Base-by-base conservation (phyloP, 176 grass and related monocot genomes). In the Phoenix roebelenii region DNA sequence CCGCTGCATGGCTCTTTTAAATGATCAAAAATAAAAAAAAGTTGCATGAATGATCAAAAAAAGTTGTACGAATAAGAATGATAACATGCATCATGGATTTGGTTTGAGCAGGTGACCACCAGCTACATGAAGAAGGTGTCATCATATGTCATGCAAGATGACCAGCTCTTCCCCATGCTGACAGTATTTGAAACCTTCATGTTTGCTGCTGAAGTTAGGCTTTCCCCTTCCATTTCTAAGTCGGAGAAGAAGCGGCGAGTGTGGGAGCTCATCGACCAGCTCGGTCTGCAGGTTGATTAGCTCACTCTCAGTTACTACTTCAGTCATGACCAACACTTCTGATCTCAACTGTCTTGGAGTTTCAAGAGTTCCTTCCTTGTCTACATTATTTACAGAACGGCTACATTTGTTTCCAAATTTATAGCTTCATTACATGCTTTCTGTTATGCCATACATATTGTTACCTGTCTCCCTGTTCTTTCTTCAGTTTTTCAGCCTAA, bases 111-210 rank as follows among this genome's bases (percentile, higher is more conserved):
- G 85, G 70, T 89, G 18, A 89, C 77, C 0, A 81, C 85, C 23
- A 89, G 77, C 81, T 89, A 81, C 81, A 84, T 89, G 77, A 89
- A 89, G 81, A 78, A 78, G 70, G 64, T 89, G 22, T 89, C 86
- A 4, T 89, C 86, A 4, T 89, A 89, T 22, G 85, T 89, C 23
- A 89, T 89, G 85, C 81, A 89, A 78, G 85, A 89, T 18, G 85
- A 89, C 18, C 81, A 89, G 77, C 74, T 89, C 32, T 89, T 84
- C 49, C 77, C 85, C 15, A 75, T 81, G 85, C 77, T 89, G 10
- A 84, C 85, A 0, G 86, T 89, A 70, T 56, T 81, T 39, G 86
- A 89, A 70, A 84, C 86, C 9, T 72, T 89, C 26, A 80, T 57
- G 22, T 89, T 89, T 20, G 86, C 86, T 1, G 81, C 85, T 9